Percentiles rank a stretch among this genome's conserved stretches.
Evolutionary conservation across 2,329 filamentous ascomycete genomes (phyloP).

Genomic region (Talaromyces sp.): DNA sequence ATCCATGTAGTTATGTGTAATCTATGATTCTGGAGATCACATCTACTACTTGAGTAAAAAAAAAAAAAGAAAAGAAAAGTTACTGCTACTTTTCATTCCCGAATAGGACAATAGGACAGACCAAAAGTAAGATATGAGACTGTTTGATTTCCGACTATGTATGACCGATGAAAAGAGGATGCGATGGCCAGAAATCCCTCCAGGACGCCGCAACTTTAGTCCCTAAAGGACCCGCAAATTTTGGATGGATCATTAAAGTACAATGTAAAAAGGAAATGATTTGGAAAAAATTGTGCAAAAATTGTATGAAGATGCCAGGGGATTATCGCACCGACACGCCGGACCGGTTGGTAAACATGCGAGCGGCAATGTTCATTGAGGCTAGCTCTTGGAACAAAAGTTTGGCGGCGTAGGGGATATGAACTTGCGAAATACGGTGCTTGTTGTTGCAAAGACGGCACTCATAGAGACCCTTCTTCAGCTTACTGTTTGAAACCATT

Average conservation of each 20-base stretch:
- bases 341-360: constrained; percentile 83
- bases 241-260: constrained; percentile 32
- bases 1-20: no score
- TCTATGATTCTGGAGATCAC: no score
- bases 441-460: constrained; percentile 99
- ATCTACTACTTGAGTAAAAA: no score
- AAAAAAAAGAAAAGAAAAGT: no score
- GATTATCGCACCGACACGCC: constrained; percentile 46
- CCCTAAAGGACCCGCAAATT: constrained; percentile 25
- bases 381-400: constrained; percentile 97
- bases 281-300: constrained; percentile 1
- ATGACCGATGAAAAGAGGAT: constrained; percentile 24
- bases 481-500: constrained; percentile 61
- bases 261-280: constrained; percentile 16
- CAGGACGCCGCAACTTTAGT: constrained; percentile 27
- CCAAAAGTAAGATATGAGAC: no score
- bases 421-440: constrained; percentile 95
- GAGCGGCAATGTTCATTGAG: constrained; percentile 96
- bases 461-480: constrained; percentile 94
- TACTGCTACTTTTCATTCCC: no score
- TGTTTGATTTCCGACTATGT: constrained; percentile 22
- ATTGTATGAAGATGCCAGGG: background rate
- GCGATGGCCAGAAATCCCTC: constrained; percentile 20
- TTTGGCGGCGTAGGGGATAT: constrained; percentile 97
- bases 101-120: no score